Evolutionary conservation across 352 stramenopile genomes (phyloP).

Genomic region (Globisporangium parvum): DNA sequence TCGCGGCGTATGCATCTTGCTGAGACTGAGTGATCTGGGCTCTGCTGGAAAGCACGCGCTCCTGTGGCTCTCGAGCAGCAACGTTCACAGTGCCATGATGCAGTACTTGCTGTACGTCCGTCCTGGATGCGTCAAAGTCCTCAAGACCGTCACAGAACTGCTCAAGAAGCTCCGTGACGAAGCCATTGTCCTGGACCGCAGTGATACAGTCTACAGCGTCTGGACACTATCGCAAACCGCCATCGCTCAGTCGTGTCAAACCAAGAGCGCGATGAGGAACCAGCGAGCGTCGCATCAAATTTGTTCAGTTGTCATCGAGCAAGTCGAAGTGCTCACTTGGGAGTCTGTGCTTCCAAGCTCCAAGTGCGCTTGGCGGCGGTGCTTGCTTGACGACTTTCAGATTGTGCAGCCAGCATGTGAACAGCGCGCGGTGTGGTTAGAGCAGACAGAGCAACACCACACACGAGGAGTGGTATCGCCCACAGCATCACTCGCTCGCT

Average conservation of each 20-base stretch:
- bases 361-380: too few relatives aligned
- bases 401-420: too few relatives aligned
- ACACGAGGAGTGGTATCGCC: too few relatives aligned
- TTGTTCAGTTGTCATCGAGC: too few relatives aligned
- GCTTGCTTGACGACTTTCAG: too few relatives aligned
- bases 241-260: background rate
- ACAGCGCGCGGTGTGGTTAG: too few relatives aligned
- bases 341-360: too few relatives aligned
- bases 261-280: background rate
- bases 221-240: constrained; percentile 24
- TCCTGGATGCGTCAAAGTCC: constrained; percentile 59
- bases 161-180: constrained; percentile 52
- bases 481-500: too few relatives aligned
- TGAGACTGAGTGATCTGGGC: constrained; percentile 10
- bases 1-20: constrained; percentile 31
- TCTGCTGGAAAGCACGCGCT: constrained; percentile 21
- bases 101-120: constrained; percentile 56
- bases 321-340: too few relatives aligned
- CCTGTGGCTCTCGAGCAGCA: constrained; percentile 29
- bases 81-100: constrained; percentile 11
- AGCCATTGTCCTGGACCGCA: constrained; percentile 16
- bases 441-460: too few relatives aligned
- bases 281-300: too few relatives aligned
- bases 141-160: constrained; percentile 43
- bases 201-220: constrained; percentile 28